Percentiles rank a stretch among this genome's conserved stretches.
Evolutionary conservation across 73 alveolate species (phyloP).

Genomic region (Paramecium primaurelia): DNA sequence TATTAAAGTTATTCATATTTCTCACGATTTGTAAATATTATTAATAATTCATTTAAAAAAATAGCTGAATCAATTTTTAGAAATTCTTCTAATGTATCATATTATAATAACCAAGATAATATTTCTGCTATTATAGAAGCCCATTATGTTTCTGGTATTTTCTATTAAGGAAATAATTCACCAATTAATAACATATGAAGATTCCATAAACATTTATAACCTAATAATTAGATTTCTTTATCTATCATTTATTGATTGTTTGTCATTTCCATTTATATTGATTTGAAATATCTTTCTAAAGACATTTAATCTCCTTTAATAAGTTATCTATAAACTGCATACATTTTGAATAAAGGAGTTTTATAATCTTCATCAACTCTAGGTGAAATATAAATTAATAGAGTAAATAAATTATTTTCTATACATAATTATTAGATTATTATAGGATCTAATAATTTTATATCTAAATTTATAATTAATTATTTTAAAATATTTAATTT

Average conservation of each 20-base stretch:
- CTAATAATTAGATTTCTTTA: neutral
- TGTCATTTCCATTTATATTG: neutral
- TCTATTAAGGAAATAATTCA: conserved; percentile 9
- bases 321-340: neutral
- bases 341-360: conserved; percentile 40
- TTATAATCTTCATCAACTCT: conserved; percentile 50
- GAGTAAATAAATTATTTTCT: conserved; percentile 38
- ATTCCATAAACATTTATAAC: conserved; percentile 39
- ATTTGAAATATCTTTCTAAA: neutral
- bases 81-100: conserved; percentile 24
- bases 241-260: neutral
- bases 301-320: neutral
- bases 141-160: neutral
- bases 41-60: neutral
- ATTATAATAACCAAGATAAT: neutral
- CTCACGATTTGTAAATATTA: neutral
- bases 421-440: conserved; percentile 1
- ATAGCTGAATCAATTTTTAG: neutral
- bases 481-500: conserved; percentile 13
- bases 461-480: conserved; percentile 26
- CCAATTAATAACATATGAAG: neutral
- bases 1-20: neutral
- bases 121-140: neutral
- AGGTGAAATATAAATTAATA: neutral
- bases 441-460: conserved; percentile 6